phyloP scores from a whole-genome alignment of 768 basidiomycete species.

The Boletus sp. region DNA sequence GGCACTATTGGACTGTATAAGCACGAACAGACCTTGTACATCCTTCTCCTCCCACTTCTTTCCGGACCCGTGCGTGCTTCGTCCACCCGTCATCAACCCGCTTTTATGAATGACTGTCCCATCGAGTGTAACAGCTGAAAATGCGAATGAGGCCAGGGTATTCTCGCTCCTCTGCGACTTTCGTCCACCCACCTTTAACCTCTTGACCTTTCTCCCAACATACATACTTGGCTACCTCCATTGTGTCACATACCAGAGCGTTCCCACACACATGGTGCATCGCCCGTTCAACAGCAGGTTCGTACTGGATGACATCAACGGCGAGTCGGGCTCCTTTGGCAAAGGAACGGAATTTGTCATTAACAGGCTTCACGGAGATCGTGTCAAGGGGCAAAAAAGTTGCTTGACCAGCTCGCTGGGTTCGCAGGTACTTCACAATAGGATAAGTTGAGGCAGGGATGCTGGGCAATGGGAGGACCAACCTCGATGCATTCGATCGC shows the following conservation, averaged over 20 bases:
- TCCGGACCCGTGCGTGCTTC: conserved; percentile 67
- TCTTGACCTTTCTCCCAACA: conserved; percentile 95
- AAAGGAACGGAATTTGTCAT: conserved; percentile 92
- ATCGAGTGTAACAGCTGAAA: conserved; percentile 88
- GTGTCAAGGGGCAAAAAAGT: conserved; percentile 99
- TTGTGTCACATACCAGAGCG: conserved; percentile 91
- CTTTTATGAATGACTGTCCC: conserved; percentile 98
- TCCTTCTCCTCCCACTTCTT: conserved; percentile 97
- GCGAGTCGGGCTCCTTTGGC: conserved; percentile 85
- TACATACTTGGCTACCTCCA: conserved; percentile 88
- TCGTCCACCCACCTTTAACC: conserved; percentile 86
- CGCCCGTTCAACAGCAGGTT: conserved; percentile 85
- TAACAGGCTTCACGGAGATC: conserved; percentile 89
- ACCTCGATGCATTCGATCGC: conserved; percentile 98
- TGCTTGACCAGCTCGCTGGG: conserved; percentile 91
- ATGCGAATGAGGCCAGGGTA: neutral
- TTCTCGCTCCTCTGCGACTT: conserved; percentile 11
- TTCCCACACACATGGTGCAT: conserved; percentile 97
- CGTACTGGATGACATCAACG: conserved; percentile 81
- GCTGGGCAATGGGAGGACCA: conserved; percentile 8
- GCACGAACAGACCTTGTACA: conserved; percentile 61
- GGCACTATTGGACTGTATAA: conserved; percentile 25
- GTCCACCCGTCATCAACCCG: conserved; percentile 94
- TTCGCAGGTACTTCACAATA: conserved; percentile 80
- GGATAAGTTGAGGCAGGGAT: neutral